A percentile compares a stretch with the other conserved stretches of the same genome.
Evolutionary conservation across 352 stramenopile species (phyloP).

Genomic region (Globisporangium spiculum): DNA sequence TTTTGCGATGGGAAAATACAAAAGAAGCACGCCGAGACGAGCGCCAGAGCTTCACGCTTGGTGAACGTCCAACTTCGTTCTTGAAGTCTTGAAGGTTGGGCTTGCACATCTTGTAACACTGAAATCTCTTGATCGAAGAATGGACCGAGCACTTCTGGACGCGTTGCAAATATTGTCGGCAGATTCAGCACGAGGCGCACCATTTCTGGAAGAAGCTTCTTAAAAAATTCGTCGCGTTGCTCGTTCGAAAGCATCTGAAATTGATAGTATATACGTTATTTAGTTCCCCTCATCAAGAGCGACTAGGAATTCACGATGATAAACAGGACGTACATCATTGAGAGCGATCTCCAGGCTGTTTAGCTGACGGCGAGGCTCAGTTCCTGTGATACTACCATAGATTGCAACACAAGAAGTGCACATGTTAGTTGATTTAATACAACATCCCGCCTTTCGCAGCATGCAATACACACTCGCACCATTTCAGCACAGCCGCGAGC

Average conservation of each 20-base stretch:
- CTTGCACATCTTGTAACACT: background rate
- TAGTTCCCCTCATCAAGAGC: background rate
- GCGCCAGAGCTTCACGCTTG: conserved; percentile 39
- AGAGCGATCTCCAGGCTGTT: conserved; percentile 41
- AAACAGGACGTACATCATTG: conserved; percentile 23
- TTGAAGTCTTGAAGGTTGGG: conserved; percentile 8
- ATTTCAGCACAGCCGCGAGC: conserved; percentile 34
- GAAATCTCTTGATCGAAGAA: background rate
- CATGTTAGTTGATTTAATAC: background rate
- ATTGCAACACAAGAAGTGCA: conserved; percentile 3
- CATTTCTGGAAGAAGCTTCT: conserved; percentile 46
- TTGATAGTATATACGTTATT: background rate
- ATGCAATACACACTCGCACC: conserved; percentile 24
- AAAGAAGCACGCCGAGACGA: conserved; percentile 65
- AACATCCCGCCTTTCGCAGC: background rate
- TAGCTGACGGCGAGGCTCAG: conserved; percentile 23
- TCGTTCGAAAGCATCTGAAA: conserved; percentile 35
- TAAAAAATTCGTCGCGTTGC: conserved; percentile 40
- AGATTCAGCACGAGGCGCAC: conserved; percentile 41
- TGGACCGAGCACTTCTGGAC: conserved; percentile 38
- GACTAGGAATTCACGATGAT: background rate
- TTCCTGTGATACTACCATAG: conserved; percentile 28
- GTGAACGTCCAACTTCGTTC: conserved; percentile 34
- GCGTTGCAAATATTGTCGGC: conserved; percentile 42
- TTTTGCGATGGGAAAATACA: conserved; percentile 55